Conservation (phyloP, 2,329 filamentous ascomycete genomes). For the Pochonia chlamydosporia region DNA sequence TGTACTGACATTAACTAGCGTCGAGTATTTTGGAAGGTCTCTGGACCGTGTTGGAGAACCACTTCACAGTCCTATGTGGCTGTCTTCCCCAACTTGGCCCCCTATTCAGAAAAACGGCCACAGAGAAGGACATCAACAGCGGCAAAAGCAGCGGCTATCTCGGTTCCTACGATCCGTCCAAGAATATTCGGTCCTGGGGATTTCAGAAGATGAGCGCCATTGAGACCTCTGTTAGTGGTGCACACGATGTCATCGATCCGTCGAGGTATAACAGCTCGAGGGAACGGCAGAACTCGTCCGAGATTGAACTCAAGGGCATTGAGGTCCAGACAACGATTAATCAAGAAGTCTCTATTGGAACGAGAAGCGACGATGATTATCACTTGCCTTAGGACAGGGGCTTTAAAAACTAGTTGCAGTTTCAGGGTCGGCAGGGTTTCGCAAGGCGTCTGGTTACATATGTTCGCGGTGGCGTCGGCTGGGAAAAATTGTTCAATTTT, state of each 20-base stretch:
- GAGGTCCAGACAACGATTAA: conserved; percentile 13
- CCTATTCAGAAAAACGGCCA: too few species aligned
- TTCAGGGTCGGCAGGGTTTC: too few species aligned
- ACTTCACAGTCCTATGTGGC: conserved; percentile 5
- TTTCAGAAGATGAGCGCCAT: conserved; percentile 3
- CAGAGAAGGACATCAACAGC: too few species aligned
- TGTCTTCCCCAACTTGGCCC: conserved; percentile 8
- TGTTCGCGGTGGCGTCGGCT: too few species aligned
- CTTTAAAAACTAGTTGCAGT: too few species aligned
- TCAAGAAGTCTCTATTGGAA: conserved; percentile 9
- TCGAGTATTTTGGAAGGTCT: conserved; percentile 6
- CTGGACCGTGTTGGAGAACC: conserved; percentile 8
- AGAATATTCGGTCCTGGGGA: background rate
- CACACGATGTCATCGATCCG: background rate
- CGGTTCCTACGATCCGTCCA: background rate
- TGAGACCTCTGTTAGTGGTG: background rate
- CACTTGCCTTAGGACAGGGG: background rate
- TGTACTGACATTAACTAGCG: background rate
- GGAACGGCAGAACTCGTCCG: conserved; percentile 9
- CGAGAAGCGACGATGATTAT: background rate
- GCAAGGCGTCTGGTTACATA: too few species aligned
- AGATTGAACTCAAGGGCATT: conserved; percentile 13
- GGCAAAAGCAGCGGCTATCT: background rate
- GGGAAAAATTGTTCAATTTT: too few species aligned
- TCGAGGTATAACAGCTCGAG: background rate